Percentiles rank a stretch among this genome's conserved stretches.
These are phyloP conservation scores for Jaltomata sinuosa DNA, from an alignment of 257 asterid genomes.

Conservation along the genomic window DNA sequence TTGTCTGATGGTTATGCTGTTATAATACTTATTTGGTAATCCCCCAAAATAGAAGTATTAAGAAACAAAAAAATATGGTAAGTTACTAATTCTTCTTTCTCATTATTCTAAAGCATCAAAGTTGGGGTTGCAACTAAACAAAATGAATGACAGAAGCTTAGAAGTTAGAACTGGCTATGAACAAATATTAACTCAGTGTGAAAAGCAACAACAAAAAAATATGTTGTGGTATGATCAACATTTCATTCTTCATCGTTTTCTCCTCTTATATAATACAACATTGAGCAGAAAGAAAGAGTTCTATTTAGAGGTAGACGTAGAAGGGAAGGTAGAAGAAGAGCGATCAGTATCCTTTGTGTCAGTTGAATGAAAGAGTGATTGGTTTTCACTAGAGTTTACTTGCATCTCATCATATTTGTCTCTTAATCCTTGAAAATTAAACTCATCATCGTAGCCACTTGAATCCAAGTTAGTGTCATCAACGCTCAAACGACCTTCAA, in stretches of 20 bases:
- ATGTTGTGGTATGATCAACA: not conserved
- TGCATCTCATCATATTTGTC: conserved; percentile 31
- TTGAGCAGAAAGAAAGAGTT: not conserved
- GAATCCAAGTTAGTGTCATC: not conserved
- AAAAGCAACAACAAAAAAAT: not conserved
- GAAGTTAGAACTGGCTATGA: not conserved
- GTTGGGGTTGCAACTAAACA: not conserved
- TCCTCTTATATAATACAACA: not conserved
- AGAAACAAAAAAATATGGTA: not conserved
- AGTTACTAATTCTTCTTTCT: not conserved
- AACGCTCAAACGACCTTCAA: conserved; percentile 29
- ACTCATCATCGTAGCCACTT: conserved; percentile 10
- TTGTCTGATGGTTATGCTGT: not conserved
- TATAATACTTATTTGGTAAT: not conserved
- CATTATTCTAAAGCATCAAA: not conserved
- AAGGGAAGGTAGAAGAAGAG: conserved; percentile 3
- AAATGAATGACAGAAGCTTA: not conserved
- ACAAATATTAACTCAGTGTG: not conserved
- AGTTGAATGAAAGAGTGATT: not conserved
- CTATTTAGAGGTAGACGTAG: not conserved
- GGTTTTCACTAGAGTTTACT: conserved; percentile 9
- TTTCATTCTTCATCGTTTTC: not conserved
- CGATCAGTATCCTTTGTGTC: not conserved
- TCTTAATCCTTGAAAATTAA: conserved; percentile 33
- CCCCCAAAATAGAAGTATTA: not conserved